Evolutionary conservation across 208 protist genomes (phyloP).

Genomic region (Leishmania lainsoni): DNA sequence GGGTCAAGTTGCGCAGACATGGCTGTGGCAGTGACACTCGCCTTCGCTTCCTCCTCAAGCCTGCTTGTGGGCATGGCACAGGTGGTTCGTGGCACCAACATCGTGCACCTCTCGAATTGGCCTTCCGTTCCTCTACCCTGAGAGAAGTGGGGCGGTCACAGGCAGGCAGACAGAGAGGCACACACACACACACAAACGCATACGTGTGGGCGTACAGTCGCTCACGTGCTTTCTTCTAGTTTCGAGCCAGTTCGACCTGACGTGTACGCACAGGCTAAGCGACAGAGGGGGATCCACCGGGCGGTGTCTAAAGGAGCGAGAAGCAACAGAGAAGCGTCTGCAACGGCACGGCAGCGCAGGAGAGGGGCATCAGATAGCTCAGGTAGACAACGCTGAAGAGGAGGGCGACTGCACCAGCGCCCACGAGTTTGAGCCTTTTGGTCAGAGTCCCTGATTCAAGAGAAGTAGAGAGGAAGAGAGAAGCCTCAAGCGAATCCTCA

Average conservation of each 20-base stretch:
- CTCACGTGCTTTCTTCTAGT: neutral
- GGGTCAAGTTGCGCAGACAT: neutral
- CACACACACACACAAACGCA: neutral
- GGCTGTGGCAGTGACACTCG: neutral
- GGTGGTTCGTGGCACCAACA: neutral
- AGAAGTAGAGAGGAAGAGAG: neutral
- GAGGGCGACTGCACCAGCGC: neutral
- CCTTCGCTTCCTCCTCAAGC: neutral
- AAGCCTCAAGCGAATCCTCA: neutral
- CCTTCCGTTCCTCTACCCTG: neutral
- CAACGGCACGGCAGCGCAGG: too few relatives aligned
- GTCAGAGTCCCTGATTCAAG: neutral
- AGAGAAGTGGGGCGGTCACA: neutral
- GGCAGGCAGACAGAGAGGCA: neutral
- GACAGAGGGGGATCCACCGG: neutral
- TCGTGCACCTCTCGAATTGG: neutral
- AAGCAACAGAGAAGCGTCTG: too few relatives aligned
- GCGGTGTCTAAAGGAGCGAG: neutral
- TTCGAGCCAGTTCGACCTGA: neutral
- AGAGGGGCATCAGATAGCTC: neutral
- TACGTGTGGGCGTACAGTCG: neutral
- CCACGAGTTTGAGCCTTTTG: neutral
- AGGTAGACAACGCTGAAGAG: neutral
- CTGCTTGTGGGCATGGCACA: neutral
- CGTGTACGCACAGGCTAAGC: neutral